phyloP scores from a whole-genome alignment of 352 stramenopile genomes.

The Phytophthora meadii region DNA sequence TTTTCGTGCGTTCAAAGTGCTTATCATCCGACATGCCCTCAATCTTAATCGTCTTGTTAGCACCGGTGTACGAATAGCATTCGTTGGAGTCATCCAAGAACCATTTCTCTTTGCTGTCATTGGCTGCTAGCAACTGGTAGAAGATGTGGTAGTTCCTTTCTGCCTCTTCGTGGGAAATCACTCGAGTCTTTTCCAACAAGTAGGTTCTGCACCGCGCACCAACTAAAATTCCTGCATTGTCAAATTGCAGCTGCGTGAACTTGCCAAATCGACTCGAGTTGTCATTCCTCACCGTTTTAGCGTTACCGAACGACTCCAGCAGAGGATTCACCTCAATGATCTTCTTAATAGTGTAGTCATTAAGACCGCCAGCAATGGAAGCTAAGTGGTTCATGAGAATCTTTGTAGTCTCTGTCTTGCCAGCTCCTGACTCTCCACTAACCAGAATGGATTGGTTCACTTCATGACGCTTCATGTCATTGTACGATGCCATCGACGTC shows the following conservation, averaged over 20 bases:
- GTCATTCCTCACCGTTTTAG: conserved; percentile 96
- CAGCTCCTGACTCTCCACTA: conserved; percentile 84
- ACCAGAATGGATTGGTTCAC: conserved; percentile 90
- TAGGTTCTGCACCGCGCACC: conserved; percentile 89
- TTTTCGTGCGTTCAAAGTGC: conserved; percentile 76
- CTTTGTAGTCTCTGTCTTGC: conserved; percentile 91
- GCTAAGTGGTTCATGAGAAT: conserved; percentile 91
- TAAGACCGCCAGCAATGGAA: conserved; percentile 66
- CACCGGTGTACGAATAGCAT: conserved; percentile 71
- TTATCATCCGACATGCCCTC: conserved; percentile 76
- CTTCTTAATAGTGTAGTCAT: conserved; percentile 82
- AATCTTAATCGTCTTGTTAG: conserved; percentile 64
- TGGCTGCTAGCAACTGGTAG: conserved; percentile 62
- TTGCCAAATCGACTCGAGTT: conserved; percentile 97
- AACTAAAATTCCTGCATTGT: conserved; percentile 64
- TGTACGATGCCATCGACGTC: conserved; percentile 74
- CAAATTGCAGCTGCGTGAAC: conserved; percentile 97
- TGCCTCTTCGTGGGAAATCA: conserved; percentile 72
- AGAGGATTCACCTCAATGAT: conserved; percentile 87
- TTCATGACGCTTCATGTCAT: conserved; percentile 65
- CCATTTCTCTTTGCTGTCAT: conserved; percentile 42
- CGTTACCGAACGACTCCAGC: conserved; percentile 89
- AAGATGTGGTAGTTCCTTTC: conserved; percentile 90
- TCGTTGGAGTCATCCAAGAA: conserved; percentile 58
- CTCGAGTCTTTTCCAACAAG: conserved; percentile 93